Base-by-base conservation (phyloP, 23 red algal genomes). In the Gracilariopsis chorda region DNA sequence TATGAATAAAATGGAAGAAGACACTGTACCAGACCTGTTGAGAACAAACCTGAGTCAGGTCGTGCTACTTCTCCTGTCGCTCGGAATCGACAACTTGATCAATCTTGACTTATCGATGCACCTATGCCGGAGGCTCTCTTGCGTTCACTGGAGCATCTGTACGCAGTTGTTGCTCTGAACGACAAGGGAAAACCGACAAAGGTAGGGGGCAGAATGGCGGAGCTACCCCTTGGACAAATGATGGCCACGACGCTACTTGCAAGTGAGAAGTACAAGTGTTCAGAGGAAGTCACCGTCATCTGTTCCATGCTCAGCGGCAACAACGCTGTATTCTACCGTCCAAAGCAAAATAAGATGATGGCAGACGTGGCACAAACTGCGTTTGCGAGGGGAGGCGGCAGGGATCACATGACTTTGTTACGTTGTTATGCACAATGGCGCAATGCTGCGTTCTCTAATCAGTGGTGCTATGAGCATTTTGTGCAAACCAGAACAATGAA, bases 381-480 rank as follows among this genome's bases (percentile, higher is more conserved):
- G 29, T 86, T 87, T 59, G 28, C 73, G 13, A 35, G 80, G 0
- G 73, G 77, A 13, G 86, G 86, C 16, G 68, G 86, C 30, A 71
- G 82, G 25, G 95, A 98, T 52, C 92, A 94, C 46, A 80, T 95
- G 23, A 34, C 69, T 49, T 62, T 98, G 28, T 63, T 94, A 17
- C 29, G 67, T 44, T 86, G 83, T 44, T 98, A 89, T 80, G 74
- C 21, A 21, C 67, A 91, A 37, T 98, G 95, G 95, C 23, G 71
- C 19, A 74, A 82, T 41, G 48, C 87, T 24, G 76, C 47, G 13
- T 94, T 68, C 67, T 59, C 91, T 9, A 43, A 92, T 24, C 83
- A 90, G 44, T 98, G 95, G 95, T 98, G 95, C 73, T 86, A n/a
- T 51, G 91, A 94, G 25, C 72, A 94, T 52, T 90, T 85, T 58